Conservation (phyloP, 1,284 basidiomycete species). For the Pholiota adiposa region DNA sequence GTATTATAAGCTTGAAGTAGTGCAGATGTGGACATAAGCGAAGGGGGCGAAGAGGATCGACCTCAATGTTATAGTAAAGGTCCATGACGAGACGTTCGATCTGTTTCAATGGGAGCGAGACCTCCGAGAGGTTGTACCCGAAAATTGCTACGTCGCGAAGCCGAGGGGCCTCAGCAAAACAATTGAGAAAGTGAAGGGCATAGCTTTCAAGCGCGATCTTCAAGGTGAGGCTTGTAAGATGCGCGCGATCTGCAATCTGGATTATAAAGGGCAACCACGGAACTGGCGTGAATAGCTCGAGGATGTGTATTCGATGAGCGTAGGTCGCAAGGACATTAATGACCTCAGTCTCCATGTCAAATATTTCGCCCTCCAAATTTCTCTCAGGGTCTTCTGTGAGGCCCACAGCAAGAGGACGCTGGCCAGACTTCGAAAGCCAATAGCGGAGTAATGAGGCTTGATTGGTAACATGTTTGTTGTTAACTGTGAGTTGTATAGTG, state of each 20-base stretch:
- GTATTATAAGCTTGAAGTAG: too few species aligned
- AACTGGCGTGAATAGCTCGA: slow-evolving; percentile 22
- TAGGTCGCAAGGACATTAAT: slow-evolving; percentile 17
- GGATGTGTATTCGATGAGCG: slow-evolving; percentile 20
- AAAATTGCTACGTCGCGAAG: too few species aligned
- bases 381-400: slow-evolving; percentile 20
- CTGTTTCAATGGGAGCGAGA: too few species aligned
- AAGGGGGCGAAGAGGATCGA: too few species aligned
- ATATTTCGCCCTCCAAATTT: too few species aligned
- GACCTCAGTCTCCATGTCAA: slow-evolving; percentile 15
- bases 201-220: too few species aligned
- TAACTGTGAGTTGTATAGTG: slow-evolving; percentile 13
- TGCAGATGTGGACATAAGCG: too few species aligned
- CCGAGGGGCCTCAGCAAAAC: too few species aligned
- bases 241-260: slow-evolving; percentile 11
- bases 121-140: too few species aligned
- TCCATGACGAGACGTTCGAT: neutral
- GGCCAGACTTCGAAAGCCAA: slow-evolving; percentile 19
- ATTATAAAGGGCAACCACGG: slow-evolving; percentile 15
- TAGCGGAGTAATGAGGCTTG: slow-evolving; percentile 20
- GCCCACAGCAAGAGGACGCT: slow-evolving; percentile 19
- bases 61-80: too few species aligned
- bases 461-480: slow-evolving; percentile 10
- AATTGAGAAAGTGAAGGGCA: too few species aligned
- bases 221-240: slow-evolving; percentile 18